These are phyloP conservation scores for Mycena sanguinolenta DNA, from an alignment of 768 basidiomycete species.

Conservation along the genomic window DNA sequence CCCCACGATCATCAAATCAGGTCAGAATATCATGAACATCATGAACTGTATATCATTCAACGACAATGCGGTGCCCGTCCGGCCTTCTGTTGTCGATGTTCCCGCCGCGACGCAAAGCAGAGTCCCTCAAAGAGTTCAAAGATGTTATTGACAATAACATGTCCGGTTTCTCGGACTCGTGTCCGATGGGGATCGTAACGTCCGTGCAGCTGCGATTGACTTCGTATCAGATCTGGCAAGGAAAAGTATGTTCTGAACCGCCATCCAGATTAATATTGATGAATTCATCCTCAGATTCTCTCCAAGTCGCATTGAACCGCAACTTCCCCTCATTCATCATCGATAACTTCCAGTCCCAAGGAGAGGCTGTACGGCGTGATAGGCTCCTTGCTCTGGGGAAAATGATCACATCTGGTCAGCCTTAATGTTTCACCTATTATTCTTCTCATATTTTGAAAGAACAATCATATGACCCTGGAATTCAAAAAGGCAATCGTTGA, in stretches of 20 bases:
- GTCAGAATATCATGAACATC: neutral
- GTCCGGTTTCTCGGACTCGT: neutral
- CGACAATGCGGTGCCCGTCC: too few relatives aligned
- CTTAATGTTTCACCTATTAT: neutral
- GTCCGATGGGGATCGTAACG: neutral
- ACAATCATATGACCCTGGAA: neutral
- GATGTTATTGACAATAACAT: neutral
- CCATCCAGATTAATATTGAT: neutral
- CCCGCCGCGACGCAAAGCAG: too few relatives aligned
- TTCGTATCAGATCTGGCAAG: conserved; percentile 8
- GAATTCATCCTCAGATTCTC: neutral
- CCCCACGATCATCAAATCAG: neutral
- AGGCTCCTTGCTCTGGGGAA: neutral
- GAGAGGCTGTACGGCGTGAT: neutral
- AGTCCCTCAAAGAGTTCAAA: neutral
- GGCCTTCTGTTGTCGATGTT: too few relatives aligned
- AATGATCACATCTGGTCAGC: conserved; percentile 1
- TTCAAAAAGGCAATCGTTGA: neutral
- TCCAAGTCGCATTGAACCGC: neutral
- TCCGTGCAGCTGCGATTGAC: conserved; percentile 1
- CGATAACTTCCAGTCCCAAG: neutral
- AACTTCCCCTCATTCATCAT: conserved; percentile 1
- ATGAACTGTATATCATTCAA: neutral
- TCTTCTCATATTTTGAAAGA: neutral
- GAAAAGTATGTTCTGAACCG: neutral